Evolutionary conservation across 768 basidiomycete genomes (phyloP).

Genomic region (Tephrocybe sp.): DNA sequence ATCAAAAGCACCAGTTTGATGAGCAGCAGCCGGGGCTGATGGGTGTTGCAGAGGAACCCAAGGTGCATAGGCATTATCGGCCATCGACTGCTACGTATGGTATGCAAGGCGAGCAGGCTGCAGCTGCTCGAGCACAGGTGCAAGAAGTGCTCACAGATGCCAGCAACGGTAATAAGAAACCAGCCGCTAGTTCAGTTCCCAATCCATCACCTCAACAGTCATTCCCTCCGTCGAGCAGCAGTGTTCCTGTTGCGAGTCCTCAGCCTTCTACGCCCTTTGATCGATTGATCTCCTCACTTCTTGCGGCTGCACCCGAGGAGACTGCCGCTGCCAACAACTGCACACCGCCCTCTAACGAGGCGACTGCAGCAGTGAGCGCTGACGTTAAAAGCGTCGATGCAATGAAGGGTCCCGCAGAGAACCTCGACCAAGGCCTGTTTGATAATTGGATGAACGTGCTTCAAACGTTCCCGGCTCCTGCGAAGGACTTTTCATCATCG

Average conservation of each 20-base stretch:
- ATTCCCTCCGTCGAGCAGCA: background rate
- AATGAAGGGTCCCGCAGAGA: constrained; percentile 2
- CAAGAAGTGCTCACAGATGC: constrained; percentile 25
- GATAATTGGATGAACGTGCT: constrained; percentile 52
- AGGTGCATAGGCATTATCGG: constrained; percentile 28
- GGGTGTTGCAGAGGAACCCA: constrained; percentile 7
- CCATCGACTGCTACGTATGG: constrained; percentile 31
- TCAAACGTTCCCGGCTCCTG: constrained; percentile 38
- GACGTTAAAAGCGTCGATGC: constrained; percentile 4
- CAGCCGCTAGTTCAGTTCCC: background rate
- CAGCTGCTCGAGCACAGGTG: constrained; percentile 7
- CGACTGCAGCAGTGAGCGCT: constrained; percentile 5
- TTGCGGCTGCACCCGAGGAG: constrained; percentile 25
- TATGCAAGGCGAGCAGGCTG: constrained; percentile 14
- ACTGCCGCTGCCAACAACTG: background rate
- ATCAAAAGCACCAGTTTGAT: constrained; percentile 20
- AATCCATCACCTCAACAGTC: constrained; percentile 4
- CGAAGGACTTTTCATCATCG: constrained; percentile 23
- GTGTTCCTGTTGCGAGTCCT: constrained; percentile 7
- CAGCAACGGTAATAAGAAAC: constrained; percentile 15
- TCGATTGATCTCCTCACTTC: constrained; percentile 36
- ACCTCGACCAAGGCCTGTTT: constrained; percentile 36
- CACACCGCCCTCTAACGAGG: background rate
- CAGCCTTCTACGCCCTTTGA: constrained; percentile 31
- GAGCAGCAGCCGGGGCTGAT: background rate